Evolutionary conservation across 441 rosid species (phyloP).

Genomic region (California macrophylla): DNA sequence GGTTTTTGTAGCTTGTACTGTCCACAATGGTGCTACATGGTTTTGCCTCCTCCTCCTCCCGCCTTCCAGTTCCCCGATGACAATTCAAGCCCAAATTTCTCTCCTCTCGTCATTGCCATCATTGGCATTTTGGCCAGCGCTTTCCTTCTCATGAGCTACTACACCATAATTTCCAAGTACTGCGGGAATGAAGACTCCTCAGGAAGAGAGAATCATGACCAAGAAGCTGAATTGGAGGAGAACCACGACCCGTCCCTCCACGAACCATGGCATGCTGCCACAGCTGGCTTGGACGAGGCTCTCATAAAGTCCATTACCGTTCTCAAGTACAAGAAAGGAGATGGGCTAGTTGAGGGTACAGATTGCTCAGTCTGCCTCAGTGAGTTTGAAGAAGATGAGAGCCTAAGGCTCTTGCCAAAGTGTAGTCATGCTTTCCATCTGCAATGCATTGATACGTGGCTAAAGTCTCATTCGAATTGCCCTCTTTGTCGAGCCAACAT

Average conservation of each 20-base stretch:
- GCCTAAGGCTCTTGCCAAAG: slow-evolving; percentile 69
- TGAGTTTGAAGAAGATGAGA: slow-evolving; percentile 66
- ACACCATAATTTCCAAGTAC: slow-evolving; percentile 56
- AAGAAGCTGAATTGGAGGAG: slow-evolving; percentile 29
- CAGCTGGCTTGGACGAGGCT: slow-evolving; percentile 59
- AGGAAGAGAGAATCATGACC: slow-evolving; percentile 25
- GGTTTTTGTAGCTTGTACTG: slow-evolving; percentile 55
- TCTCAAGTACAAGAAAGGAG: slow-evolving; percentile 52
- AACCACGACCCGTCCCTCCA: slow-evolving; percentile 33
- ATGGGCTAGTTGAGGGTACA: slow-evolving; percentile 44
- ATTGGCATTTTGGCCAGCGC: slow-evolving; percentile 65
- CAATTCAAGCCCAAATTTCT: slow-evolving; percentile 38
- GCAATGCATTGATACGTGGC: slow-evolving; percentile 82
- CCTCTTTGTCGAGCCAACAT: slow-evolving; percentile 77
- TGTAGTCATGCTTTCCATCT: slow-evolving; percentile 80
- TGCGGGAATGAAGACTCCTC: slow-evolving; percentile 32
- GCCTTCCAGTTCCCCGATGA: slow-evolving; percentile 37
- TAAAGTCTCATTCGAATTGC: slow-evolving; percentile 69
- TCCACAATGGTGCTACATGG: slow-evolving; percentile 67
- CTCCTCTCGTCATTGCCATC: slow-evolving; percentile 73
- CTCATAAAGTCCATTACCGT: slow-evolving; percentile 55
- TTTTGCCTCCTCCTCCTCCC: slow-evolving; percentile 69
- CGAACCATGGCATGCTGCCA: slow-evolving; percentile 43
- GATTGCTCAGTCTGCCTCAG: slow-evolving; percentile 83
- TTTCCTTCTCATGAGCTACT: slow-evolving; percentile 65